Percentiles rank a stretch among this genome's conserved stretches.
Conservation (phyloP, 1,139 yeast species). For the Taiozyma sp. region DNA sequence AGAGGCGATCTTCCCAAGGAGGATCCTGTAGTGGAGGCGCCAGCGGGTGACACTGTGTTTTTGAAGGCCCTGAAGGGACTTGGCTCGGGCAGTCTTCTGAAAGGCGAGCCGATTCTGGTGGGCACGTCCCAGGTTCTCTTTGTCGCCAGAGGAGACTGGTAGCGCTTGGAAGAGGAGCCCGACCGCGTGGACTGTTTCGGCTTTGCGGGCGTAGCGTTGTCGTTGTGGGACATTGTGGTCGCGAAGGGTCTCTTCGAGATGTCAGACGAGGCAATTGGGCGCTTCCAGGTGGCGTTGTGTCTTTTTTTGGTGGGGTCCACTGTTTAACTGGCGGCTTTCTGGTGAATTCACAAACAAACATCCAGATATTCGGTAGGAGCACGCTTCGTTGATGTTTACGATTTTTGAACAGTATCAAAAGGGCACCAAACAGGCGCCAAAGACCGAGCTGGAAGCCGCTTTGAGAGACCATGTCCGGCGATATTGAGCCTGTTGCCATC, state of each 20-base stretch:
- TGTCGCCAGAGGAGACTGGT: constrained; percentile 12
- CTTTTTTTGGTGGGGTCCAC: background rate
- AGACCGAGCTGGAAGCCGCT: background rate
- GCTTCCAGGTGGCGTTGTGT: background rate
- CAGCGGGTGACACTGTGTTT: background rate
- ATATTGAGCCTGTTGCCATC: constrained; percentile 33
- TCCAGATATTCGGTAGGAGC: background rate
- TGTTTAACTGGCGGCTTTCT: background rate
- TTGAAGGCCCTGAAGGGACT: background rate
- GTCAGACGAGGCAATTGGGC: background rate
- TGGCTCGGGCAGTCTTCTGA: constrained; percentile 17
- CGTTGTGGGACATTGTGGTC: background rate
- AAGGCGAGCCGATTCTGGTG: constrained; percentile 16
- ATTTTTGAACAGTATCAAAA: background rate
- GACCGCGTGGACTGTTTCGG: background rate
- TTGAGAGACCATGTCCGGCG: background rate
- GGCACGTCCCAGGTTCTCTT: constrained; percentile 20
- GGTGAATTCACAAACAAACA: background rate
- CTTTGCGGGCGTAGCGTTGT: background rate
- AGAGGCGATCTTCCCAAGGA: background rate
- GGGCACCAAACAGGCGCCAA: background rate
- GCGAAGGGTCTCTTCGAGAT: background rate
- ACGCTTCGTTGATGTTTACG: background rate
- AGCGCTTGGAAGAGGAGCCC: constrained; percentile 3
- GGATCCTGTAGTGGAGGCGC: background rate